Evolutionary conservation across 1,284 basidiomycete species (phyloP), one percentile per base, ranked within the genome.

Genomic region (Fomes fomentarius): DNA sequence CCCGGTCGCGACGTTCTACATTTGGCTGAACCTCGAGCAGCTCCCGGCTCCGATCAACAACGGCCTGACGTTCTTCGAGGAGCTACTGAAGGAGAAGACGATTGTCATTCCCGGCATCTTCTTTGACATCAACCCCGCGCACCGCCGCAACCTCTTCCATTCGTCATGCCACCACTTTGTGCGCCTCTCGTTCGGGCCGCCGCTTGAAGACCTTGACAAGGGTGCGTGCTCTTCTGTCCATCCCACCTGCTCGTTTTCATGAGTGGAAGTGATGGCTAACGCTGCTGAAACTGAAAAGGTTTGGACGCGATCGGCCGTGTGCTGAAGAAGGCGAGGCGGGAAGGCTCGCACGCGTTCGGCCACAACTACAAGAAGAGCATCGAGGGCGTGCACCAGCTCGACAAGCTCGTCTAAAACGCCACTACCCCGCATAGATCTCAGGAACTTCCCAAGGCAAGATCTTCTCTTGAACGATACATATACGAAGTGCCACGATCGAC

Each of bases 31-130:
- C 73, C 78, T 98, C 21, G 85, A 87, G 63, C 76, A 76, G 46
- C 80, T 96, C 28, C 89, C 91, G 8, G 63, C 82, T 6, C 95
- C 94, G 6, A 72, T 97, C 39, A 93, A 94, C 75, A 93, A 92
- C 63, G 95, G 95, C 19, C 74, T 97, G 64, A 93, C 90, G 26
- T 96, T 98, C 83, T 97, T 97, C 68, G 95, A 98, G 68, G 95
- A 97, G 72, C 77, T 94, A 33, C 80, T 98, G 40, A 96, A 94
- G 71, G 92, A 95, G 71, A 83, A 91, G 71, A 89, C 90, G 24
- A 94, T 95, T 60, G 91, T 94, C 51, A 93, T 94, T 46, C 93
- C 93, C 10, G 91, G 91, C 34, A 89, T 96, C 60, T 95, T 95
- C 79, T 96, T 96, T 65, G 94, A 96, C 68, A 83, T 90, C 64